Percentiles rank a stretch among this genome's conserved stretches.
phyloP scores from a whole-genome alignment of 2,329 filamentous ascomycete species.

The Penicillium fuscoglaucum region DNA sequence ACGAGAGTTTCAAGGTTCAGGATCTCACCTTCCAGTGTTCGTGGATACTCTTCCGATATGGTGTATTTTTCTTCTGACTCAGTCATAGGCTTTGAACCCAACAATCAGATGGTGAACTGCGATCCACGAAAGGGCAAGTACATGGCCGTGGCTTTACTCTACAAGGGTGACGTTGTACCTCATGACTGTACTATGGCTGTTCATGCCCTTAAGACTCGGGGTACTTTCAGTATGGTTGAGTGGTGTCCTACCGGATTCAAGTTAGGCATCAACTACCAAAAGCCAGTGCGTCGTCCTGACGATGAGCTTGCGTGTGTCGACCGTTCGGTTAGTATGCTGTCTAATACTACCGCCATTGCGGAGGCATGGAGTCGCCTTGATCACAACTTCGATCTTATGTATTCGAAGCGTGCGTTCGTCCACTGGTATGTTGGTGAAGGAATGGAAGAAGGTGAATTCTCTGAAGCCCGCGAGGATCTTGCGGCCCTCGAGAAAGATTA shows the following conservation, averaged over 20 bases:
- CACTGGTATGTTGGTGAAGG: conserved; percentile 81
- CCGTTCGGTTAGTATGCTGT: conserved; percentile 62
- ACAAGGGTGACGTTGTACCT: conserved; percentile 66
- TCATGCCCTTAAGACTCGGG: conserved; percentile 60
- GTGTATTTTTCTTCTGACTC: conserved; percentile 7
- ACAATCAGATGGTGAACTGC: conserved; percentile 70
- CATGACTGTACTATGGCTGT: conserved; percentile 62
- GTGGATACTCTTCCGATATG: conserved; percentile 6
- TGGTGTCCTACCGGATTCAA: conserved; percentile 72
- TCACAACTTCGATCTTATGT: conserved; percentile 71
- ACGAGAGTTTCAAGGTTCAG: conserved; percentile 84
- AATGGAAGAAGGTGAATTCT: conserved; percentile 92
- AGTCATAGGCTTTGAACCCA: conserved; percentile 60
- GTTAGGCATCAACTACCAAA: conserved; percentile 67
- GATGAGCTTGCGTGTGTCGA: conserved; percentile 57
- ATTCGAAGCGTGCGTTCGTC: conserved; percentile 68
- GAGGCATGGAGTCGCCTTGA: conserved; percentile 66
- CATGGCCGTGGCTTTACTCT: conserved; percentile 67
- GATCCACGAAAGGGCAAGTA: conserved; percentile 67
- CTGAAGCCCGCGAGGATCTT: conserved; percentile 81
- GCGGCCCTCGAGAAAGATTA: conserved; percentile 85
- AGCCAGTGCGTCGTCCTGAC: conserved; percentile 54
- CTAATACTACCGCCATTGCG: conserved; percentile 66
- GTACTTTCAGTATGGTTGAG: conserved; percentile 65
- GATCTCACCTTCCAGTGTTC: conserved; percentile 68